Percentiles rank a stretch among this genome's conserved stretches.
These are phyloP conservation scores for Leptographium flavum DNA, from an alignment of 2,329 filamentous ascomycete genomes.

Conservation along the genomic window DNA sequence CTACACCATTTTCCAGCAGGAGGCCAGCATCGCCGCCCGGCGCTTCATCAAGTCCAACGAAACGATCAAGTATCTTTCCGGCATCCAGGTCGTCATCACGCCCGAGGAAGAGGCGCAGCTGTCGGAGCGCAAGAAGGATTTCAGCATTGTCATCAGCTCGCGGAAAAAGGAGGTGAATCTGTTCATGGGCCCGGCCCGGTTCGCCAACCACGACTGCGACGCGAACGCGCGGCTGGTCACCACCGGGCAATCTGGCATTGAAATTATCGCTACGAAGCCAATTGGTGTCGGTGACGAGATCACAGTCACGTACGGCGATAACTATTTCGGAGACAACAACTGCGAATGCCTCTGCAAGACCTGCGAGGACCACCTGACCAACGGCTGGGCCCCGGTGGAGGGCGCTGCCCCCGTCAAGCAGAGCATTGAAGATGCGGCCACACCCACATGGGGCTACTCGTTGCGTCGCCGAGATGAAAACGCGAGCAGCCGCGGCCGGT, in stretches of 20 bases:
- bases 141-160: conserved; percentile 91
- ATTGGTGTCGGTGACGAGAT: conserved; percentile 88
- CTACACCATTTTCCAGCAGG: conserved; percentile 81
- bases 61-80: conserved; percentile 77
- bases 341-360: conserved; percentile 86
- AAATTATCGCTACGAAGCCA: conserved; percentile 69
- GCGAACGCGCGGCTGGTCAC: conserved; percentile 84
- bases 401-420: conserved; percentile 31
- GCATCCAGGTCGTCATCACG: conserved; percentile 85
- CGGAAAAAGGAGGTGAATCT: conserved; percentile 80
- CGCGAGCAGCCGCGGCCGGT: conserved; percentile 26
- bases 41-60: conserved; percentile 68
- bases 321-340: conserved; percentile 91
- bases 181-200: conserved; percentile 88
- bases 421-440: conserved; percentile 35
- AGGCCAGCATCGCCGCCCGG: conserved; percentile 76
- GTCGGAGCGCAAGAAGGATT: conserved; percentile 73
- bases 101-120: conserved; percentile 79
- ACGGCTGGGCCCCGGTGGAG: conserved; percentile 62
- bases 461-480: conserved; percentile 41
- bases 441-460: conserved; percentile 33
- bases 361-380: conserved; percentile 60
- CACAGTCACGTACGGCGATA: conserved; percentile 88
- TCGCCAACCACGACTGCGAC: conserved; percentile 93
- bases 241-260: conserved; percentile 72